Evolutionary conservation across 306 rosid genomes (phyloP).

Genomic region (Prinsepia uniflora): DNA sequence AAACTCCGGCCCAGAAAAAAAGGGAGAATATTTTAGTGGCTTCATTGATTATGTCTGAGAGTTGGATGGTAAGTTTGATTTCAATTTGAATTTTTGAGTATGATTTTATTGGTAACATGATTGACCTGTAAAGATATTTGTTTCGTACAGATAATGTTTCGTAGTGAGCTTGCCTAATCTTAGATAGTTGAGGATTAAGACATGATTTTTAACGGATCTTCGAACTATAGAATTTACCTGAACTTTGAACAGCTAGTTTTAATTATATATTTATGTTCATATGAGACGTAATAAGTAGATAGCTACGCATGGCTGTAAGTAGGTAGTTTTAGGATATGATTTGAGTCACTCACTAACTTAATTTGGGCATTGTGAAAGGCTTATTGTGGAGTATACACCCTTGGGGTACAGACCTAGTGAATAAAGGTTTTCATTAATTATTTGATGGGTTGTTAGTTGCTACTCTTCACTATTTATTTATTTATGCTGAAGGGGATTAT

Average conservation of each 20-base stretch:
- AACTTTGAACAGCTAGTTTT: not conserved
- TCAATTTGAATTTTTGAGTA: not conserved
- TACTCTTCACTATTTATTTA: not conserved
- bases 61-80: not conserved
- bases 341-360: not conserved
- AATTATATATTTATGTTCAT: not conserved
- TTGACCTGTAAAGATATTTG: not conserved
- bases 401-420: not conserved
- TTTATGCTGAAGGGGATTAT: not conserved
- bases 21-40: not conserved
- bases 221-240: not conserved
- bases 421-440: not conserved
- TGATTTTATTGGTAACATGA: not conserved
- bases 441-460: not conserved
- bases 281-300: not conserved
- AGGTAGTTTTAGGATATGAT: too few species aligned
- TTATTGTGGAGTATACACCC: not conserved
- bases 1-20: too few species aligned
- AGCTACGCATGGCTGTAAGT: not conserved
- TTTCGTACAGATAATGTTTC: not conserved
- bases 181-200: not conserved
- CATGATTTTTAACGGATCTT: not conserved
- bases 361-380: not conserved
- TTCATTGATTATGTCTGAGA: not conserved
- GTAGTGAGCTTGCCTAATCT: not conserved